A percentile compares a stretch with the other conserved stretches of the same genome.
phyloP scores from a whole-genome alignment of 139 green algal genomes.

The Zygnema circumcarinatum region DNA sequence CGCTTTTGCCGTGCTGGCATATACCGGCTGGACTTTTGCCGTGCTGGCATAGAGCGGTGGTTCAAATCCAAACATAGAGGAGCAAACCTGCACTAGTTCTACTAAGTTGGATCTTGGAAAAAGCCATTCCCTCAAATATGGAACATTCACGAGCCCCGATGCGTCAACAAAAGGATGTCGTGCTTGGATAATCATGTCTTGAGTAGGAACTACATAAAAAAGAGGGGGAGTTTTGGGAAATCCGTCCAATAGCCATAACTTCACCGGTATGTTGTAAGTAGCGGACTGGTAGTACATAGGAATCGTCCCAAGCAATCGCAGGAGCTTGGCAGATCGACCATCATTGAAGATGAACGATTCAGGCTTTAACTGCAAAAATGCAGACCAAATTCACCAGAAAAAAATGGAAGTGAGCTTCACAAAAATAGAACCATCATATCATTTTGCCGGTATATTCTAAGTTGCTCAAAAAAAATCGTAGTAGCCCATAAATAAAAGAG shows the following conservation, averaged over 20 bases:
- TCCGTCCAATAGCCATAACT: slow-evolving; percentile 80
- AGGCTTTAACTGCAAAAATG: slow-evolving; percentile 41
- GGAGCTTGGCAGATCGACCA: slow-evolving; percentile 64
- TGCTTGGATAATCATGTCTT: slow-evolving; percentile 89
- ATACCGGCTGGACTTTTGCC: not conserved
- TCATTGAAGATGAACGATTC: slow-evolving; percentile 65
- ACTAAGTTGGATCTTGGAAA: slow-evolving; percentile 67
- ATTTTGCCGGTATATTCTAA: not conserved
- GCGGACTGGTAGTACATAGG: slow-evolving; percentile 83
- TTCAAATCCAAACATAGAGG: slow-evolving; percentile 81
- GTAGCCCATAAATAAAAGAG: not conserved
- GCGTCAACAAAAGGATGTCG: slow-evolving; percentile 79
- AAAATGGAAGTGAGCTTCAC: not conserved
- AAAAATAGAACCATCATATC: not conserved
- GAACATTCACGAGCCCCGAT: slow-evolving; percentile 53
- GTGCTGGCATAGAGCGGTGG: slow-evolving; percentile 81
- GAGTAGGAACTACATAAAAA: slow-evolving; percentile 83
- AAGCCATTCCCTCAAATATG: slow-evolving; percentile 58
- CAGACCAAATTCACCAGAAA: slow-evolving; percentile 19
- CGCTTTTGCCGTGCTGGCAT: not conserved
- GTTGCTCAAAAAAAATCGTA: not conserved
- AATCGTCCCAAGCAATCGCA: slow-evolving; percentile 85
- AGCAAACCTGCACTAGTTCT: slow-evolving; percentile 66
- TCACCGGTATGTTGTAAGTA: slow-evolving; percentile 95
- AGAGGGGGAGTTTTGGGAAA: slow-evolving; percentile 78